A percentile compares a stretch with the other conserved stretches of the same genome.
phyloP scores from a whole-genome alignment of 768 basidiomycete species.

The Termitomyces sp. region DNA sequence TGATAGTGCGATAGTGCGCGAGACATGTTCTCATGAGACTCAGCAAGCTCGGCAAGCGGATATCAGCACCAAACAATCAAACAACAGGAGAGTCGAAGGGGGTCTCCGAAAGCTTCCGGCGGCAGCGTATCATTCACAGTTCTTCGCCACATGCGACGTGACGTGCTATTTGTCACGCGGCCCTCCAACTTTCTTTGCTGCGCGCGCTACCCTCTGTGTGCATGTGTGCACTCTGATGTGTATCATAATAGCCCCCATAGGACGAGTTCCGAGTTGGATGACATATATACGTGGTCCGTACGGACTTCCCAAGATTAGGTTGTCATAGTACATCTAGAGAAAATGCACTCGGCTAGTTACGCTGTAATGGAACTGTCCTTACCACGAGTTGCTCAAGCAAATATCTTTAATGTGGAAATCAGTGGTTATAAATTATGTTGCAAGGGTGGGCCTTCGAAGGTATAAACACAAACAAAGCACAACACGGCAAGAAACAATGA shows the following conservation, averaged over 20 bases:
- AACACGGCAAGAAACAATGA: not conserved
- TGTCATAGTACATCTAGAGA: not conserved
- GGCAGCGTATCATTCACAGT: not conserved
- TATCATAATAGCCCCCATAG: too few relatives aligned
- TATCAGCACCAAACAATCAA: too few relatives aligned
- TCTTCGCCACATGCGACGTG: not conserved
- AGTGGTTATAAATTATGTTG: not conserved
- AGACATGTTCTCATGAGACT: too few relatives aligned
- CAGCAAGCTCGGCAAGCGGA: too few relatives aligned
- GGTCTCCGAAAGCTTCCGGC: too few relatives aligned
- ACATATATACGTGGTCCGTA: too few relatives aligned
- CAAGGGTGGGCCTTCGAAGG: not conserved
- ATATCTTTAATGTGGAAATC: not conserved
- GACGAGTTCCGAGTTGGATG: too few relatives aligned
- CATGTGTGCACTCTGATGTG: not conserved
- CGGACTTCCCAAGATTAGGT: too few relatives aligned
- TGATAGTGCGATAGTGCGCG: too few relatives aligned
- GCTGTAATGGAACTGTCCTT: not conserved
- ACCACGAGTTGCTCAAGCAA: not conserved
- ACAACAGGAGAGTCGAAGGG: too few relatives aligned
- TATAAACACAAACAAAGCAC: not conserved
- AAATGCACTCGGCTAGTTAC: not conserved
- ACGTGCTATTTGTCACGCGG: not conserved
- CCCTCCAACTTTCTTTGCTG: not conserved
- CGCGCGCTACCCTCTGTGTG: not conserved